Evolutionary conservation across 2,329 filamentous ascomycete genomes (phyloP).

Genomic region (Apiospora rasikravindrae): DNA sequence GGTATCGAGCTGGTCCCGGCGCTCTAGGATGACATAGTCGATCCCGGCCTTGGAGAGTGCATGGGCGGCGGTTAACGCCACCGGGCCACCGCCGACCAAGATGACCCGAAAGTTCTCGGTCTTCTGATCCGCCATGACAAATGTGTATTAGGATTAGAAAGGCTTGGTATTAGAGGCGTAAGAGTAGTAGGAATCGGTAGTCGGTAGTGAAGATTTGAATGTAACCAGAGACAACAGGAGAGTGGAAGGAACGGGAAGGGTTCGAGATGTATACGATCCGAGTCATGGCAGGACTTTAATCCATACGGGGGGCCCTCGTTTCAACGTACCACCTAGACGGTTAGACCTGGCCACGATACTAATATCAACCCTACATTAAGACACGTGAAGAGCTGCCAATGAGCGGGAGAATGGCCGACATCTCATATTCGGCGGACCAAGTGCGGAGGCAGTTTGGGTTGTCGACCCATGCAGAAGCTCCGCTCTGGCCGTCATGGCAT

Average conservation of each 20-base stretch:
- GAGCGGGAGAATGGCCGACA: conserved; percentile 1
- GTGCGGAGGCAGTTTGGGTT: neutral
- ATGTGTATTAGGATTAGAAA: neutral
- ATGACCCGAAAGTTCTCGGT: conserved; percentile 32
- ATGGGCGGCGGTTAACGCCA: conserved; percentile 34
- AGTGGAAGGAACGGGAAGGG: conserved; percentile 2
- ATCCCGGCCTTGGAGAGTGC: conserved; percentile 34
- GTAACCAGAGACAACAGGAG: conserved; percentile 9
- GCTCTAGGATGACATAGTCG: conserved; percentile 37
- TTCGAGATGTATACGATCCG: conserved; percentile 5
- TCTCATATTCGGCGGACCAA: conserved; percentile 12
- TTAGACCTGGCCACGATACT: neutral
- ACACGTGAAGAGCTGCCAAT: neutral
- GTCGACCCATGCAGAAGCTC: neutral
- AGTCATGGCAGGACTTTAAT: conserved; percentile 8
- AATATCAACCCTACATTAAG: neutral
- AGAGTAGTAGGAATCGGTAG: neutral
- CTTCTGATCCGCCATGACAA: conserved; percentile 23
- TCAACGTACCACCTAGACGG: neutral
- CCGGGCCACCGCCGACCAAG: conserved; percentile 36
- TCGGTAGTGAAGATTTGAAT: neutral
- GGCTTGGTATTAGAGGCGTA: neutral
- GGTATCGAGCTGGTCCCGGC: conserved; percentile 30
- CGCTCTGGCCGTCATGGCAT: conserved; percentile 4
- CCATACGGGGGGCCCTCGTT: neutral